Conservation (phyloP, 2,329 filamentous ascomycete species). For the Fusarium chuoi region DNA sequence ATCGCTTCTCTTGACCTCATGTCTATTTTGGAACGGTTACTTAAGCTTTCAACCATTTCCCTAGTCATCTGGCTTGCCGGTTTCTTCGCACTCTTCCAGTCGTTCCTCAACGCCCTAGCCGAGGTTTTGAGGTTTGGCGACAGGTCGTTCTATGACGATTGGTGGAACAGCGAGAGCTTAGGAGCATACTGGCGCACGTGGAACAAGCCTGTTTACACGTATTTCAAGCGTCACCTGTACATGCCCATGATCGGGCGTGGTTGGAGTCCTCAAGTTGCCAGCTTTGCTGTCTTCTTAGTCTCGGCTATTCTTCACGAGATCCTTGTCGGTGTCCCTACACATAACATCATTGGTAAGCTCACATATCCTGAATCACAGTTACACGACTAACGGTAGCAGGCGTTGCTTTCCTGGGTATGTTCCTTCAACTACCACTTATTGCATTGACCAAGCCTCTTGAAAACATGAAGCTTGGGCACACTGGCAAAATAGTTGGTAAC, state of each 20-base stretch:
- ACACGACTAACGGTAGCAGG: constrained; percentile 58
- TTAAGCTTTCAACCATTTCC: constrained; percentile 96
- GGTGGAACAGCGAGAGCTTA: constrained; percentile 94
- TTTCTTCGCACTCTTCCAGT: constrained; percentile 97
- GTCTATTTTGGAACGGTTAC: constrained; percentile 85
- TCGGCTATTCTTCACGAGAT: constrained; percentile 92
- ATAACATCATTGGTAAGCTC: constrained; percentile 83
- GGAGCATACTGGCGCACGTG: constrained; percentile 94
- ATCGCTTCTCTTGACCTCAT: constrained; percentile 82
- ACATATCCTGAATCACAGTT: not conserved
- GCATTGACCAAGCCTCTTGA: constrained; percentile 81
- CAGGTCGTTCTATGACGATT: constrained; percentile 94
- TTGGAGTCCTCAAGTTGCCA: constrained; percentile 76
- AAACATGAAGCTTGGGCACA: constrained; percentile 75
- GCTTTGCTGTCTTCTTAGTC: constrained; percentile 84
- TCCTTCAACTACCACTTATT: constrained; percentile 91
- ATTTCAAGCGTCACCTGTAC: constrained; percentile 95
- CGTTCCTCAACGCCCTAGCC: constrained; percentile 87
- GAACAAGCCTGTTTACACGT: constrained; percentile 98
- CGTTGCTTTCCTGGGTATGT: constrained; percentile 93
- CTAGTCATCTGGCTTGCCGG: constrained; percentile 97
- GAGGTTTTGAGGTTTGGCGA: constrained; percentile 93
- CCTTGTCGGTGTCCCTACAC: constrained; percentile 91
- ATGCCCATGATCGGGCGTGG: constrained; percentile 87
- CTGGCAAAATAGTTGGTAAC: constrained; percentile 86